Conservation (phyloP, 176 grass and related monocot genomes). For the Oryza glumipatula region DNA sequence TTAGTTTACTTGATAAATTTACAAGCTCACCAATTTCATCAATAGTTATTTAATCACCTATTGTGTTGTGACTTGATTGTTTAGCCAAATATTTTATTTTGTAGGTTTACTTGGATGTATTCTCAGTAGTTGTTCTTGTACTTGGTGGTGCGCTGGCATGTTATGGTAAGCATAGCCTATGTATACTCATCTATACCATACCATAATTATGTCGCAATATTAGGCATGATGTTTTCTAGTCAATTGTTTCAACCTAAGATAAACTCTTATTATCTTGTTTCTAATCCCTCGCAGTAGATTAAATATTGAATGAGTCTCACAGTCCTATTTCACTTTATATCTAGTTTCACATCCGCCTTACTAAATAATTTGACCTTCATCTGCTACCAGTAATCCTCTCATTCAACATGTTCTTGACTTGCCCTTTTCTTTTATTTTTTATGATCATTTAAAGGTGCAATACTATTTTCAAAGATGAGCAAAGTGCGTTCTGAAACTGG, state of each 20-base stretch:
- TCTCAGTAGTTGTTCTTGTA: conserved; percentile 83
- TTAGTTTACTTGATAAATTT: conserved; percentile 12
- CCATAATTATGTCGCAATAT: conserved; percentile 16
- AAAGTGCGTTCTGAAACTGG: conserved; percentile 94
- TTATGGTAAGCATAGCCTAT: conserved; percentile 73
- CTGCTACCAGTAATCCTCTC: conserved; percentile 19
- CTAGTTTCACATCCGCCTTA: conserved; percentile 12
- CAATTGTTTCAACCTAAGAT: conserved; percentile 24
- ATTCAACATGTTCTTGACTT: conserved; percentile 27
- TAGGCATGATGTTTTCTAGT: neutral
- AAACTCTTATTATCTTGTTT: conserved; percentile 27
- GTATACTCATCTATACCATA: neutral
- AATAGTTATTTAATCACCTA: conserved; percentile 19
- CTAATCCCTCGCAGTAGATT: conserved; percentile 8
- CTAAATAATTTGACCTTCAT: conserved; percentile 7
- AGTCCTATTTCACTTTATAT: conserved; percentile 23
- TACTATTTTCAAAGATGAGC: conserved; percentile 97
- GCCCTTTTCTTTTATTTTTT: conserved; percentile 36
- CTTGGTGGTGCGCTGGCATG: conserved; percentile 77
- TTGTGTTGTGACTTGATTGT: conserved; percentile 29
- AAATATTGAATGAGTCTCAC: neutral
- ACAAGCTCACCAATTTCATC: neutral
- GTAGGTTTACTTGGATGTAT: conserved; percentile 95
- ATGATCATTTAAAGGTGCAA: conserved; percentile 59
- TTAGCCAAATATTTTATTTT: conserved; percentile 48